phyloP scores from a whole-genome alignment of 1,139 yeast species.

The Blastobotrys niveus region DNA sequence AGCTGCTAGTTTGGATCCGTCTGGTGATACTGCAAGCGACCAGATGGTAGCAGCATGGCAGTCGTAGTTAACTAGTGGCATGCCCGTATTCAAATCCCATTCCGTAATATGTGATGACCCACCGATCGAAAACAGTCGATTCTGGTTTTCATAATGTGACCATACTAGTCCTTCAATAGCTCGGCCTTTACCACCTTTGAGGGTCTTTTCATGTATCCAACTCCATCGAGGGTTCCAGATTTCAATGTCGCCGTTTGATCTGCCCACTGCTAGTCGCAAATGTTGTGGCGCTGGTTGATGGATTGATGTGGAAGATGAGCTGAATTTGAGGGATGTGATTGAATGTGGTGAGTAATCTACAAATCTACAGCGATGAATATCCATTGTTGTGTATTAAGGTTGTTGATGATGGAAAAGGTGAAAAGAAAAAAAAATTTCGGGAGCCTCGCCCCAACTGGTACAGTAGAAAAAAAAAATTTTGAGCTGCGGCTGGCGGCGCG shows the following conservation, averaged over 20 bases:
- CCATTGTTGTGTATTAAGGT: constrained; percentile 42
- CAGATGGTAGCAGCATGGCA: constrained; percentile 93
- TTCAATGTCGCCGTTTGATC: constrained; percentile 92
- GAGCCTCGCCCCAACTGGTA: too few relatives aligned
- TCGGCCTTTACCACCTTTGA: constrained; percentile 76
- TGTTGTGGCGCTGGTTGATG: constrained; percentile 52
- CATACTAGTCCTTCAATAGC: constrained; percentile 88
- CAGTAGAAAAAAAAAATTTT: too few relatives aligned
- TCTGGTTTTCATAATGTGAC: constrained; percentile 46
- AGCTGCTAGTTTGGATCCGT: constrained; percentile 64
- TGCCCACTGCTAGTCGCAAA: constrained; percentile 81
- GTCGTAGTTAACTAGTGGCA: constrained; percentile 71
- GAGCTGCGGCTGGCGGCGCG: too few relatives aligned
- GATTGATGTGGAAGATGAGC: constrained; percentile 47
- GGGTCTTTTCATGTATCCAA: constrained; percentile 52
- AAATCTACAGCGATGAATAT: constrained; percentile 87
- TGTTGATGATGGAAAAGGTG: background rate
- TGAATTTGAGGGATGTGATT: constrained; percentile 76
- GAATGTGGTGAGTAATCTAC: constrained; percentile 86
- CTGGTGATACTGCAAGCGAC: constrained; percentile 68
- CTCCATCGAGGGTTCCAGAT: constrained; percentile 82
- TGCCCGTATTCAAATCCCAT: constrained; percentile 77
- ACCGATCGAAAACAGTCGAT: constrained; percentile 85
- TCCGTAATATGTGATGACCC: constrained; percentile 89
- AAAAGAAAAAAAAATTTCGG: background rate